Percentiles rank a stretch among this genome's conserved stretches.
phyloP scores from a whole-genome alignment of 2,329 filamentous ascomycete species.

The Ramichloridium luteum region DNA sequence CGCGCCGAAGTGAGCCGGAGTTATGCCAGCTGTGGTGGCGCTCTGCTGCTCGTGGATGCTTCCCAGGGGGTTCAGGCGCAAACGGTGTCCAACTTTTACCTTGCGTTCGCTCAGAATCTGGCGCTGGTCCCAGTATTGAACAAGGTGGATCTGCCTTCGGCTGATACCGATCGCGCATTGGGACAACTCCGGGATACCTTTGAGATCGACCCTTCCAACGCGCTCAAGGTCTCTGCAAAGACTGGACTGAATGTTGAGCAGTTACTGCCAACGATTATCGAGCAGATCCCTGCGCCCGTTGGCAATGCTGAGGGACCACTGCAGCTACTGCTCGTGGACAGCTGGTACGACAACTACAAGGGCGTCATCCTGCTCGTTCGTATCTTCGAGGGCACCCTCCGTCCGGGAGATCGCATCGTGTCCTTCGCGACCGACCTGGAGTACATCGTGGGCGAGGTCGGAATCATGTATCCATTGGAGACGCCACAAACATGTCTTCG shows the following conservation, averaged over 20 bases:
- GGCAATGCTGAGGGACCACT: constrained; percentile 64
- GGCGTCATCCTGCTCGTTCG: constrained; percentile 85
- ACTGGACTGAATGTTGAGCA: constrained; percentile 76
- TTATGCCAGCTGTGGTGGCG: constrained; percentile 91
- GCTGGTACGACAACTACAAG: constrained; percentile 95
- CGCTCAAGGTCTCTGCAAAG: constrained; percentile 77
- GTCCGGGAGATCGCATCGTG: constrained; percentile 70
- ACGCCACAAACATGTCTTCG: constrained; percentile 68
- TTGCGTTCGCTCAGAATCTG: constrained; percentile 85
- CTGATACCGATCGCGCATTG: constrained; percentile 74
- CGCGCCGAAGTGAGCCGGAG: constrained; percentile 89
- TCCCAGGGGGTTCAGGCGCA: constrained; percentile 95
- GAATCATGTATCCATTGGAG: constrained; percentile 86
- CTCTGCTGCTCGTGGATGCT: constrained; percentile 83
- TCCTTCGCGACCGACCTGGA: constrained; percentile 80
- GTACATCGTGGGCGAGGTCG: constrained; percentile 91
- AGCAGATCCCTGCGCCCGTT: constrained; percentile 66
- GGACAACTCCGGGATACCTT: constrained; percentile 79
- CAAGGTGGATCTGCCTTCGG: constrained; percentile 86
- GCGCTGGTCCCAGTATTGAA: constrained; percentile 85
- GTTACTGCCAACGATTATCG: constrained; percentile 75
- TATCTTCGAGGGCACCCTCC: constrained; percentile 77
- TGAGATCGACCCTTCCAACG: constrained; percentile 68
- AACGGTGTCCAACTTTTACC: constrained; percentile 96
- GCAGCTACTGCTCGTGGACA: constrained; percentile 82